A percentile compares a stretch with the other conserved stretches of the same genome.
Conservation (phyloP, 2,329 filamentous ascomycete genomes). For the Paramyrothecium sp. region DNA sequence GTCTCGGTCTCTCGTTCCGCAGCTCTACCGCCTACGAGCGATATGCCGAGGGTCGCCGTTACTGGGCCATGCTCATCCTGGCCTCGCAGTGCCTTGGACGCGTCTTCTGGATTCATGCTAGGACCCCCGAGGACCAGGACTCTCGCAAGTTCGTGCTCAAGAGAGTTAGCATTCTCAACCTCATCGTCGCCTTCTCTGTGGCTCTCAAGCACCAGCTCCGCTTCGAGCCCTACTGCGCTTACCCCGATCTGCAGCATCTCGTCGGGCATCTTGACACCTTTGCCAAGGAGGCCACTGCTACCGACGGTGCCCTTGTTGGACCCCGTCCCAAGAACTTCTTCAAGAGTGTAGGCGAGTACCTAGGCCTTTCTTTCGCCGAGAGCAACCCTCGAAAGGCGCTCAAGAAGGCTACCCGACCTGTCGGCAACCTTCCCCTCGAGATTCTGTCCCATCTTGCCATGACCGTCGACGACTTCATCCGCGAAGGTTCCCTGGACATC, state of each 20-base stretch:
- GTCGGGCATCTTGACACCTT: slow-evolving; percentile 75
- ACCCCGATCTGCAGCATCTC: slow-evolving; percentile 69
- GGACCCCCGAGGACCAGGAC: slow-evolving; percentile 44
- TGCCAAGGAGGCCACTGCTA: slow-evolving; percentile 52
- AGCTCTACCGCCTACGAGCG: slow-evolving; percentile 77
- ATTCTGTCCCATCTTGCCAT: slow-evolving; percentile 71
- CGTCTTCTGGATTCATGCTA: slow-evolving; percentile 80
- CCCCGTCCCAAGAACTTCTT: slow-evolving; percentile 48
- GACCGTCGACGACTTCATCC: slow-evolving; percentile 62
- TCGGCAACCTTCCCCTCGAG: slow-evolving; percentile 82
- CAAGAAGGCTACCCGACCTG: slow-evolving; percentile 69
- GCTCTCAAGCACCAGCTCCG: slow-evolving; percentile 79
- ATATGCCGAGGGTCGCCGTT: slow-evolving; percentile 63
- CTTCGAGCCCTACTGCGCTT: slow-evolving; percentile 78
- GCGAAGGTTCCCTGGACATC: slow-evolving; percentile 52
- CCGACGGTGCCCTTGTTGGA: slow-evolving; percentile 29
- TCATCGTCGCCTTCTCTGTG: slow-evolving; percentile 75
- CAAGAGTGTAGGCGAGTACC: slow-evolving; percentile 68
- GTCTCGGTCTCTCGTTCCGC: slow-evolving; percentile 74
- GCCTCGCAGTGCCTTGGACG: slow-evolving; percentile 69
- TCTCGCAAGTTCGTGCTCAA: slow-evolving; percentile 66
- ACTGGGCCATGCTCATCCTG: slow-evolving; percentile 59
- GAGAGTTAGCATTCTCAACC: slow-evolving; percentile 74
- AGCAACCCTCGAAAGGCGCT: slow-evolving; percentile 77
- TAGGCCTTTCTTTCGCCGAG: slow-evolving; percentile 73